phyloP scores from a whole-genome alignment of 441 rosid genomes.

The Brassica balearica region DNA sequence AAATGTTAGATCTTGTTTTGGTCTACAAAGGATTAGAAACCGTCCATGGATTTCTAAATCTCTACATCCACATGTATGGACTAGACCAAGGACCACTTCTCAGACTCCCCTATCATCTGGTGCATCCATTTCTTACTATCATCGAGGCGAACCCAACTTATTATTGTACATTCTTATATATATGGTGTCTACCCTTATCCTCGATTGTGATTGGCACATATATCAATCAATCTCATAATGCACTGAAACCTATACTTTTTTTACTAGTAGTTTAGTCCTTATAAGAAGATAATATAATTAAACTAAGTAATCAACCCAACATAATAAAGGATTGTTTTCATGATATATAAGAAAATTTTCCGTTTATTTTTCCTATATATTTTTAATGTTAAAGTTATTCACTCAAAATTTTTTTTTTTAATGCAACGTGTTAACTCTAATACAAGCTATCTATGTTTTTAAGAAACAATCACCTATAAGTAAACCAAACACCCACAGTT shows the following conservation, averaged over 20 bases:
- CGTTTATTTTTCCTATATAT: background rate
- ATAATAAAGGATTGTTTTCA: background rate
- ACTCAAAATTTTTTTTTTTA: background rate
- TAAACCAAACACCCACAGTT: background rate
- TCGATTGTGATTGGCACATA: constrained; percentile 49
- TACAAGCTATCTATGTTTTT: background rate
- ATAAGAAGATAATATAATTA: background rate
- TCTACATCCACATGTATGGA: background rate
- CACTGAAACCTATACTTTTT: constrained; percentile 3
- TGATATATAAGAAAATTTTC: background rate
- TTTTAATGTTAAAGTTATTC: background rate
- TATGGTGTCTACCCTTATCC: constrained; percentile 3
- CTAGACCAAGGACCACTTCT: background rate
- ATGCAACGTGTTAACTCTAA: background rate
- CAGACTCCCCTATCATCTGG: background rate
- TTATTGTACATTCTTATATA: background rate
- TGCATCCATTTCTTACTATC: background rate
- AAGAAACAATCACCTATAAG: background rate
- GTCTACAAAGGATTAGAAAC: background rate
- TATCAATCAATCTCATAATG: constrained; percentile 17
- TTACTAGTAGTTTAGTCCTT: background rate
- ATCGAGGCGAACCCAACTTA: background rate
- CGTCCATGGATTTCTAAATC: background rate
- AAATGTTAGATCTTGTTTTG: background rate
- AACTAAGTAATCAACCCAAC: background rate